Percentiles rank a stretch among this genome's conserved stretches.
Conservation (phyloP, 192 early-diverging fungal genomes). For the Backusella circina region DNA sequence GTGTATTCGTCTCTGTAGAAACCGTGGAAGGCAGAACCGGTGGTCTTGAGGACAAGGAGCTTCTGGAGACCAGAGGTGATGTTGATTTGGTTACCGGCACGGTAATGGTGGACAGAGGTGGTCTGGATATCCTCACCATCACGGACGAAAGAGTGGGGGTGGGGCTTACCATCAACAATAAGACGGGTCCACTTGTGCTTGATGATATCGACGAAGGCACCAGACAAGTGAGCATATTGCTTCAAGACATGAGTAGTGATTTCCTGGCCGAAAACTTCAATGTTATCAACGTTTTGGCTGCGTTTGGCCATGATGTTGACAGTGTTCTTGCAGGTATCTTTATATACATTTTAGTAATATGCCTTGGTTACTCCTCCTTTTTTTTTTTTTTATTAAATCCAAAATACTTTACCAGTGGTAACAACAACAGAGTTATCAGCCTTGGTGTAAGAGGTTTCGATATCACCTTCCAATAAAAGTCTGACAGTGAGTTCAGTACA, state of each 20-base stretch:
- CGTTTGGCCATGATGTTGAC: conserved; percentile 73
- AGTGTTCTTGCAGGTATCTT: conserved; percentile 74
- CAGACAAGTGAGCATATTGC: conserved; percentile 66
- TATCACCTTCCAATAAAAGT: conserved; percentile 52
- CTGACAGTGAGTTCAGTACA: conserved; percentile 68
- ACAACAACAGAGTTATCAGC: conserved; percentile 75
- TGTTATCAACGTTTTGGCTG: conserved; percentile 59
- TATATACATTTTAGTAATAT: neutral
- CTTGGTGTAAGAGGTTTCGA: conserved; percentile 67
- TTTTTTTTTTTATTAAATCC: neutral
- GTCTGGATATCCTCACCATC: conserved; percentile 66
- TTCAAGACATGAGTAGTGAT: conserved; percentile 67
- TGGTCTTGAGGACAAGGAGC: conserved; percentile 77
- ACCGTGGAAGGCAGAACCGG: conserved; percentile 74
- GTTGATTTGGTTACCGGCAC: conserved; percentile 33
- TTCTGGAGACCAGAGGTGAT: conserved; percentile 67
- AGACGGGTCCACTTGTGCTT: conserved; percentile 78
- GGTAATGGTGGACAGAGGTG: conserved; percentile 50
- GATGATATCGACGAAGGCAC: conserved; percentile 62
- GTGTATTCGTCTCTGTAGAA: conserved; percentile 73
- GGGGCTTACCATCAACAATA: conserved; percentile 53
- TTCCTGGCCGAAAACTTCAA: conserved; percentile 70
- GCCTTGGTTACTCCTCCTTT: neutral
- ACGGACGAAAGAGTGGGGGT: conserved; percentile 74
- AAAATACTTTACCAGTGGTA: conserved; percentile 46